A percentile compares a stretch with the other conserved stretches of the same genome.
Evolutionary conservation across 2,329 filamentous ascomycete species (phyloP).

Genomic region (Chaetoscypha palmicola): DNA sequence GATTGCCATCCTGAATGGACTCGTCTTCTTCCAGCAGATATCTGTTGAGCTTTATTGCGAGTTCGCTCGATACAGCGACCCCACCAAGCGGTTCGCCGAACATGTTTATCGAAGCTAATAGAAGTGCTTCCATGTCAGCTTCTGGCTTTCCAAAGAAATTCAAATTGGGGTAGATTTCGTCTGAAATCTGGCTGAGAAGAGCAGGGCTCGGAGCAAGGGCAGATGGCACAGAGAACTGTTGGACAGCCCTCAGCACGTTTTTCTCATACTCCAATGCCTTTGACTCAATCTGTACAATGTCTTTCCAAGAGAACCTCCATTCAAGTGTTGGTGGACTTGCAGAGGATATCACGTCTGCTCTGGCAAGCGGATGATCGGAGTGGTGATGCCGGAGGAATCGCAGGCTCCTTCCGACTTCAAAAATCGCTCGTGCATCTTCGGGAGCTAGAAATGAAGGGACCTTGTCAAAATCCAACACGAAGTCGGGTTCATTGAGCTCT

Average conservation of each 20-base stretch:
- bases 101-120: conserved; percentile 45
- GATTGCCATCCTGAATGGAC: conserved; percentile 9
- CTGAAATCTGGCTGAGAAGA: background rate
- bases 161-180: conserved; percentile 10
- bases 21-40: conserved; percentile 17
- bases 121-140: conserved; percentile 39
- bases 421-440: conserved; percentile 65
- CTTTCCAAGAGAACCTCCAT: conserved; percentile 68
- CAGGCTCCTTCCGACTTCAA: conserved; percentile 72
- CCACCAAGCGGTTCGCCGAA: conserved; percentile 35
- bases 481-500: conserved; percentile 52
- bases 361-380: conserved; percentile 61
- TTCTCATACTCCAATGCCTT: conserved; percentile 49
- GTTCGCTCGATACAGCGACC: conserved; percentile 14
- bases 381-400: conserved; percentile 66
- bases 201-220: background rate
- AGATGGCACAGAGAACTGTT: conserved; percentile 9
- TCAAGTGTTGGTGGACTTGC: conserved; percentile 50
- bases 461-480: conserved; percentile 53
- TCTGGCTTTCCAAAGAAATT: conserved; percentile 45
- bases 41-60: conserved; percentile 20
- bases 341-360: conserved; percentile 39
- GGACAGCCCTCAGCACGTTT: conserved; percentile 33
- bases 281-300: conserved; percentile 56
- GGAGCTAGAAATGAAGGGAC: conserved; percentile 66